Conservation (phyloP, 495 filamentous ascomycete genomes). For the Letharia columbiana region DNA sequence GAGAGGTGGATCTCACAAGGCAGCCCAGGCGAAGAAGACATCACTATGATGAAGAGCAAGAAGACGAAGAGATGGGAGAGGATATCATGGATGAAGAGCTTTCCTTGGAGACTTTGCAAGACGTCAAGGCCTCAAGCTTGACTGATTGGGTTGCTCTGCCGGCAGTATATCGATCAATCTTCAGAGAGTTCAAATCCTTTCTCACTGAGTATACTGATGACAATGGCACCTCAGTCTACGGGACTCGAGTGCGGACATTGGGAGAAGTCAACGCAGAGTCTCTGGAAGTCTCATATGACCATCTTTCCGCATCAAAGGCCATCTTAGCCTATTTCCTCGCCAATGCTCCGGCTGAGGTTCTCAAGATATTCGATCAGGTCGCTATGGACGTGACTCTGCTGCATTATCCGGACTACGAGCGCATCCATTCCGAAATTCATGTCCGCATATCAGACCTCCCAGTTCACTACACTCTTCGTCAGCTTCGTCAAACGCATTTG, state of each 20-base stretch:
- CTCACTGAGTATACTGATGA: constrained; percentile 91
- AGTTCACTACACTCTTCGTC: constrained; percentile 90
- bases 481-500: constrained; percentile 90
- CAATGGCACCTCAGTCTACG: constrained; percentile 82
- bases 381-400: constrained; percentile 92
- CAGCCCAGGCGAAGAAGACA: constrained; percentile 73
- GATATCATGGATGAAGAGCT: constrained; percentile 93
- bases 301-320: constrained; percentile 82
- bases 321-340: constrained; percentile 96
- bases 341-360: constrained; percentile 85
- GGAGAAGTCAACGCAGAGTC: constrained; percentile 96
- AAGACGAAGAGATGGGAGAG: constrained; percentile 79
- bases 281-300: constrained; percentile 91
- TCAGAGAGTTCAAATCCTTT: constrained; percentile 94
- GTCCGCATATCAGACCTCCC: constrained; percentile 94
- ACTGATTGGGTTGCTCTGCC: constrained; percentile 92
- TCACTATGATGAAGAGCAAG: constrained; percentile 86
- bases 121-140: constrained; percentile 86
- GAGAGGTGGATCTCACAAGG: constrained; percentile 68
- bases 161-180: constrained; percentile 85
- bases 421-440: constrained; percentile 96
- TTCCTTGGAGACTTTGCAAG: constrained; percentile 79
- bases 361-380: constrained; percentile 94
- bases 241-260: constrained; percentile 81
- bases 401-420: constrained; percentile 94